Evolutionary conservation across 2,329 filamentous ascomycete genomes (phyloP), one percentile per base, ranked within the genome.

Genomic region (Fusarium haematococcum): DNA sequence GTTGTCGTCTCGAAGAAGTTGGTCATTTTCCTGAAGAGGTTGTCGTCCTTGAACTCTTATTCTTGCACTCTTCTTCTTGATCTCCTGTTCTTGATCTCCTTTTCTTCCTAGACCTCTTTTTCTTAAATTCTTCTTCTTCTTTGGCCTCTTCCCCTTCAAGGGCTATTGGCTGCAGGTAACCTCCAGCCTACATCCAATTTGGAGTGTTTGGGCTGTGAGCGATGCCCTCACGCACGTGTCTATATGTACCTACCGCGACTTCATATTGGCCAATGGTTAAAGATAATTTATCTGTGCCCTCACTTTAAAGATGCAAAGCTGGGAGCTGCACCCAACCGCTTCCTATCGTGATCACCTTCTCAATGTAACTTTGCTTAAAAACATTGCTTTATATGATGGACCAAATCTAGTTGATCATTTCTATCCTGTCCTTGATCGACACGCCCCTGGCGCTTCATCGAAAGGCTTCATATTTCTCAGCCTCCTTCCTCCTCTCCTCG

Each of bases 401-500:
- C 18, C 33, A 57, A 37, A 57, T 39, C 50, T 54, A 33, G n/a
- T 33, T 33, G 20, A 11, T 9, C 27, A 16, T 30, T n/a, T 52
- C 27, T 54, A 54, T 54, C 27, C 27, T 32, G 27, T 54, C 27
- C 50, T 20, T 14, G 18, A 23, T 37, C n/a, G 20, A 37, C 52
- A 16, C 33, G 32, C 14, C n/a, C 23, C 43, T 5, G 14, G 41
- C 16, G 41, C 20, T 63, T 69, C 18, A 69, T 54, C 88, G 86
- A 75, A 87, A 88, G 74, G 83, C 85, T 77, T 92, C 90, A 74
- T 88, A 91, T 48, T 84, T 83, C 63, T 88, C 88, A 52, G 95
- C 93, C 80, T 97, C 94, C 64, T 85, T 85, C 79, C 92, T 87
- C 75, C 92, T 90, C 73, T 85, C 85, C 79, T 93, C 90, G 3